phyloP scores from a whole-genome alignment of 441 rosid genomes.

The Brassica hybrid region DNA sequence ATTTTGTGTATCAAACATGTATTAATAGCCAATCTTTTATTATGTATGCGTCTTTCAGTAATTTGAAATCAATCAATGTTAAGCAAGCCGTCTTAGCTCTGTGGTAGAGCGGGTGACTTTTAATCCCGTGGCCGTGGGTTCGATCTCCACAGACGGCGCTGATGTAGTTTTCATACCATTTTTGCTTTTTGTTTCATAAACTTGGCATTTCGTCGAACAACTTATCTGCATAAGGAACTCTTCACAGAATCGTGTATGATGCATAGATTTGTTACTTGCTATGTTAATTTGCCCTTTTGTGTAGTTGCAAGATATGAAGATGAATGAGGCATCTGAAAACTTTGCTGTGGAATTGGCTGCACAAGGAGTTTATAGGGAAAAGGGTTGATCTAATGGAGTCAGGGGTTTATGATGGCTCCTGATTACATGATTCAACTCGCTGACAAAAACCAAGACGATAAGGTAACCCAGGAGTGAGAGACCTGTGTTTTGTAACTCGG shows the following conservation, averaged over 20 bases:
- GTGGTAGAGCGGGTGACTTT: slow-evolving; percentile 56
- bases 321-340: slow-evolving; percentile 88
- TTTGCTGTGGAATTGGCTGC: slow-evolving; percentile 93
- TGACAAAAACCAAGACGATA: slow-evolving; percentile 79
- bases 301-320: slow-evolving; percentile 85
- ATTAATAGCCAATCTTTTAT: too few relatives aligned
- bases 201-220: slow-evolving; percentile 40
- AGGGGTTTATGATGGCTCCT: slow-evolving; percentile 91
- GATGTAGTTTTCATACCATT: too few relatives aligned
- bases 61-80: rapidly evolving
- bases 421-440: slow-evolving; percentile 92
- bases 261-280: background rate
- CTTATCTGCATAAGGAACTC: slow-evolving; percentile 20
- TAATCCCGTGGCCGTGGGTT: slow-evolving; percentile 55
- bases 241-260: background rate
- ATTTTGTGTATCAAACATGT: too few relatives aligned
- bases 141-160: slow-evolving; percentile 20
- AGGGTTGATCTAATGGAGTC: slow-evolving; percentile 95
- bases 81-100: slow-evolving; percentile 52
- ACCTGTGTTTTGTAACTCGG: background rate
- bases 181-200: too few relatives aligned
- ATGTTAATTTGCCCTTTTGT: background rate
- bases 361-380: too few relatives aligned
- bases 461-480: slow-evolving; percentile 47
- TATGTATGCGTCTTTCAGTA: too few relatives aligned